Base-by-base conservation (phyloP, 2,329 filamentous ascomycete species). In the Malbranchea zuffiana region DNA sequence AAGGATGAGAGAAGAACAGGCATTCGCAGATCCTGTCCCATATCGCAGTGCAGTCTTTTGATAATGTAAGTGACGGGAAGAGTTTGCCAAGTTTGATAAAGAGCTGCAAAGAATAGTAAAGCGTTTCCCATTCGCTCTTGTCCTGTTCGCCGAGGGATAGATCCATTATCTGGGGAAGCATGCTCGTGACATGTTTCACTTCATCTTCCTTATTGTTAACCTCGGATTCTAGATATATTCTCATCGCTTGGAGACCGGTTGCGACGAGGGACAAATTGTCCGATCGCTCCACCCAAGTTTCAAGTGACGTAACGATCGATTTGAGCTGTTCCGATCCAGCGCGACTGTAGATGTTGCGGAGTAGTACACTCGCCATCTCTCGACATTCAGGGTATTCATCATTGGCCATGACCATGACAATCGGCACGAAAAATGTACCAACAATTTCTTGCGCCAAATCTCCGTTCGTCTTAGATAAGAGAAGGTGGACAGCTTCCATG, bases 321-420 rank as follows among this genome's bases (percentile, higher is more conserved):
- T 77, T 72, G 24, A 76, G 67, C 41, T 78, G 74, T 46, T 86
- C 81, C 43, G 73, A 72, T 52, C 88, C 81, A 2, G 86, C 79
- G 49, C 79, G 77, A 40, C 75, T 73, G 59, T 94, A 93, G 12
- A 90, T 71, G 50, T 82, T 78, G 52, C 82, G 85, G 39, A 96
- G 66, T 29, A 98, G 65, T 40, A 80, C 75, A 29, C 77, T 80
- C 0, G 87, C 86, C 57, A 88, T 79, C 43, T 86, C 74, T 19
- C 83, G 78, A 58, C 90, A 98, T 48, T 84, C 82, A 35, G 80
- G 73, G 32, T 83, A 84, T 37, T 92, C 82, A 43, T 98, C 90
- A 49, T 95, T 94, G 41, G 82, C 78, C 44, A 95, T 71, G 11
- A 87, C 77, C 49, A 94, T 75, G 34, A 95, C 76, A 4, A 98